Base-by-base conservation (phyloP, 1,139 yeast species). In the Geotrichum candidum region DNA sequence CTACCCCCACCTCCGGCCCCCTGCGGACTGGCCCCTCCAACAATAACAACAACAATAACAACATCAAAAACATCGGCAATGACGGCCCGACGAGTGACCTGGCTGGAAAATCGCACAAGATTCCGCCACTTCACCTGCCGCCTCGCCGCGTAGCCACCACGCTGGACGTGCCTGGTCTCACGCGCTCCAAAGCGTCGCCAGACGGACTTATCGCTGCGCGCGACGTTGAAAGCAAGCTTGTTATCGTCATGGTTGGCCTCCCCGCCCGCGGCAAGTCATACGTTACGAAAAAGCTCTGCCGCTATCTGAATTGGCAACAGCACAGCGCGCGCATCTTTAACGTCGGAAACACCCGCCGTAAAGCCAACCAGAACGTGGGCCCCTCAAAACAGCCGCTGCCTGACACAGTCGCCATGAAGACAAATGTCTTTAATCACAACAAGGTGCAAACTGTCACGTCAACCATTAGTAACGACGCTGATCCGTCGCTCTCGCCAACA, bases 241-340 rank as follows among this genome's bases (percentile, higher is more conserved):
- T 92, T 25, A 90, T 92, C 67, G 96, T 94, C 31, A 90, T 90
- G 96, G 96, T 91, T 15, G 97, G 97, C 0, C 77, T 90, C 51
- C 97, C 97, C 0, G 97, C 97, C 0, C 80, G 97, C 59, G 97
- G 97, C 4, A 92, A 92, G 74, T 87, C 95, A 6, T 92, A 91
- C 73, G 89, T 92, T 66, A 90, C 97, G 57, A 92, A 91, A 74
- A 92, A 92, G 70, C 80, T 92, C 57, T 87, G 96, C 13, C 77
- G 97, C 63, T 92, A 89, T 72, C 77, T 92, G 70, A 92, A 92
- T 75, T 92, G 97, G 96, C 83, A 89, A 61, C 96, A 91, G 75
- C 96, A 90, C 71, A 91, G 88, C 68, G 87, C 96, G 65, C 80
- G 88, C 64, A 95, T 92, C 10, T 92, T 92, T 77, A 92, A 92